A percentile compares a stretch with the other conserved stretches of the same genome.
Conservation (phyloP, 768 basidiomycete genomes). For the Lepiota subincarnata region DNA sequence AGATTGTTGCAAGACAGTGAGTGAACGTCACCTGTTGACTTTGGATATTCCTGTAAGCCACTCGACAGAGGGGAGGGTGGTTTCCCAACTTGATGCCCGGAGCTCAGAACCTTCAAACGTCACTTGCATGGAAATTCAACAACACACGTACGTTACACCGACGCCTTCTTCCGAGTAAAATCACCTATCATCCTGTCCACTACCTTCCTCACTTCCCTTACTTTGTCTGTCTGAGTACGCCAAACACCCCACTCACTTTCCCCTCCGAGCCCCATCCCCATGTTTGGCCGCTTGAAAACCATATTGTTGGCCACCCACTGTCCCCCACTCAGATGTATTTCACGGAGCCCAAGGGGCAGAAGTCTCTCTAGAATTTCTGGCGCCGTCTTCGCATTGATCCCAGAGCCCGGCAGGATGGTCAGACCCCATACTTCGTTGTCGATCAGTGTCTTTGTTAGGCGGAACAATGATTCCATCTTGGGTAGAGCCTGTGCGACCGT, state of each 20-base stretch:
- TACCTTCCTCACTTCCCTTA: slow-evolving; percentile 48
- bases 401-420: slow-evolving; percentile 70
- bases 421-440: slow-evolving; percentile 36
- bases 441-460: slow-evolving; percentile 28
- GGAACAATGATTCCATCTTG: slow-evolving; percentile 37
- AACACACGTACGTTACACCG: background rate
- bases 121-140: background rate
- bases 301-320: slow-evolving; percentile 55
- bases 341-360: slow-evolving; percentile 52
- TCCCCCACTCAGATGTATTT: slow-evolving; percentile 76
- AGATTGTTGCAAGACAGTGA: too few species aligned
- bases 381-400: slow-evolving; percentile 61
- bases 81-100: too few species aligned
- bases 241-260: slow-evolving; percentile 65
- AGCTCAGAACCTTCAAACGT: background rate
- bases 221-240: slow-evolving; percentile 50
- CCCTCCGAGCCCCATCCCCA: slow-evolving; percentile 64
- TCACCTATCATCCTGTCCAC: slow-evolving; percentile 34
- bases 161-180: slow-evolving; percentile 12
- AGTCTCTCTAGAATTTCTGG: slow-evolving; percentile 44
- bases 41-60: too few species aligned
- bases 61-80: too few species aligned
- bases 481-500: slow-evolving; percentile 39
- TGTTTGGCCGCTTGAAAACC: slow-evolving; percentile 45
- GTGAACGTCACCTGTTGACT: too few species aligned